These are phyloP conservation scores for Ogataea dorogensis DNA, from an alignment of 805 yeast genomes.

Conservation along the genomic window DNA sequence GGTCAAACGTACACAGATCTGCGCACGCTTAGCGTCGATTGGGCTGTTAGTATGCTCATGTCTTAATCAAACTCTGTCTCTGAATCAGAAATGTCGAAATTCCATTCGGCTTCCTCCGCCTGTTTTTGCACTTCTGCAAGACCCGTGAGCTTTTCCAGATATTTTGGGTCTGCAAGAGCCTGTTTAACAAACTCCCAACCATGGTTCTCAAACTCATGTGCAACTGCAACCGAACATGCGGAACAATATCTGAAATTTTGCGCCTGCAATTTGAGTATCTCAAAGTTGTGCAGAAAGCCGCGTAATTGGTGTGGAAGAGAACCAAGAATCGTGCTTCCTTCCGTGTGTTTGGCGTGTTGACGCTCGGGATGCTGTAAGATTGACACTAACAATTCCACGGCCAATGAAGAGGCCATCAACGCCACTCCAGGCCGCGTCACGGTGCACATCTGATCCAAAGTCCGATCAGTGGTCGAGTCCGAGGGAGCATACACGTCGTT, in stretches of 20 bases:
- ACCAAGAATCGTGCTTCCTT: constrained; percentile 51
- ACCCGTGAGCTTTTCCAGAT: constrained; percentile 79
- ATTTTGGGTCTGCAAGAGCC: constrained; percentile 65
- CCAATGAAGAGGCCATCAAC: constrained; percentile 76
- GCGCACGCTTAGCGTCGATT: constrained; percentile 82
- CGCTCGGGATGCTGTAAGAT: constrained; percentile 63
- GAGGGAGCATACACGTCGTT: constrained; percentile 94
- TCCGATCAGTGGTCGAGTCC: constrained; percentile 81
- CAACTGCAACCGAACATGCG: constrained; percentile 71
- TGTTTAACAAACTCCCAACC: constrained; percentile 82
- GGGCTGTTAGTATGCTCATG: constrained; percentile 88
- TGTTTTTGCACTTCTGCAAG: constrained; percentile 66
- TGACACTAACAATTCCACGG: constrained; percentile 79
- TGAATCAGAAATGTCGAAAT: constrained; percentile 40
- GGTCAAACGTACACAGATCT: constrained; percentile 97
- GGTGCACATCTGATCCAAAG: constrained; percentile 97
- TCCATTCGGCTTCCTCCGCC: constrained; percentile 54
- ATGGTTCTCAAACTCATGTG: constrained; percentile 45
- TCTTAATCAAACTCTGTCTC: constrained; percentile 42
- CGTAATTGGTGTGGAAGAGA: constrained; percentile 85
- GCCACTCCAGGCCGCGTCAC: constrained; percentile 98
- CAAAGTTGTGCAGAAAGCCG: constrained; percentile 73
- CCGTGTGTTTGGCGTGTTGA: constrained; percentile 39
- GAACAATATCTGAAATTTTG: constrained; percentile 79
- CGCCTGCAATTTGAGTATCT: constrained; percentile 62